These are phyloP conservation scores for Microdochium trichocladiopsis DNA, from an alignment of 2,329 filamentous ascomycete species.

Conservation along the genomic window DNA sequence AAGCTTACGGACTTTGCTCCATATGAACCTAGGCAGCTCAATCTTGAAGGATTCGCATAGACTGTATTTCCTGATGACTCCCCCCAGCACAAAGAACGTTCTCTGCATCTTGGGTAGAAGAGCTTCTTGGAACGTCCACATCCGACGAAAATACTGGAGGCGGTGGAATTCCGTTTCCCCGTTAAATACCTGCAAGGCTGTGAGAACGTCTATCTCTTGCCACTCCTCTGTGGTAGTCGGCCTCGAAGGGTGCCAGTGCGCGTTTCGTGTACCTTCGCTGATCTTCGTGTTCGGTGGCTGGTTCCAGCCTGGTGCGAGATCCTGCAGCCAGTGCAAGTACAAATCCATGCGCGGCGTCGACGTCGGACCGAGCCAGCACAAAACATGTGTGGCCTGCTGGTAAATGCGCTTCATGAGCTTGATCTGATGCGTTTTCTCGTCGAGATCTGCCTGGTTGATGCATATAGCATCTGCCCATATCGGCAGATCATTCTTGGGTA, in stretches of 20 bases:
- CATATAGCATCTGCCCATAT: conserved; percentile 9
- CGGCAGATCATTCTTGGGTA: conserved; percentile 1
- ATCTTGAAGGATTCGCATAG: not conserved
- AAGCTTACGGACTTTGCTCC: not conserved
- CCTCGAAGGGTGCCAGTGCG: not conserved
- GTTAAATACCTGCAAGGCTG: not conserved
- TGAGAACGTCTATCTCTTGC: not conserved
- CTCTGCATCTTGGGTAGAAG: not conserved
- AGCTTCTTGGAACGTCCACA: not conserved
- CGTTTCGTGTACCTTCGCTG: too few relatives aligned
- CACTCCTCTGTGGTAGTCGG: not conserved
- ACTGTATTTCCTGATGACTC: not conserved
- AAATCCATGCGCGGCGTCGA: not conserved
- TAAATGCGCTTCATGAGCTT: conserved; percentile 6
- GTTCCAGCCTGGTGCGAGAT: too few relatives aligned
- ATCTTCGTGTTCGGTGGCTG: too few relatives aligned
- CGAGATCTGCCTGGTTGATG: conserved; percentile 6
- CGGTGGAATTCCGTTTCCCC: not conserved
- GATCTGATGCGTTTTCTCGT: conserved; percentile 5
- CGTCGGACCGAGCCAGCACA: conserved; percentile 5
- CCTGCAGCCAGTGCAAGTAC: too few relatives aligned
- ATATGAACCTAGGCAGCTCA: not conserved
- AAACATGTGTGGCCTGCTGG: conserved; percentile 2
- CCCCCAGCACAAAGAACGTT: not conserved
- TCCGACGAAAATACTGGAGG: not conserved